Evolutionary conservation across 179 eudicot species (phyloP), one percentile per base, ranked within the genome.

Genomic region (Beta corolliflora): DNA sequence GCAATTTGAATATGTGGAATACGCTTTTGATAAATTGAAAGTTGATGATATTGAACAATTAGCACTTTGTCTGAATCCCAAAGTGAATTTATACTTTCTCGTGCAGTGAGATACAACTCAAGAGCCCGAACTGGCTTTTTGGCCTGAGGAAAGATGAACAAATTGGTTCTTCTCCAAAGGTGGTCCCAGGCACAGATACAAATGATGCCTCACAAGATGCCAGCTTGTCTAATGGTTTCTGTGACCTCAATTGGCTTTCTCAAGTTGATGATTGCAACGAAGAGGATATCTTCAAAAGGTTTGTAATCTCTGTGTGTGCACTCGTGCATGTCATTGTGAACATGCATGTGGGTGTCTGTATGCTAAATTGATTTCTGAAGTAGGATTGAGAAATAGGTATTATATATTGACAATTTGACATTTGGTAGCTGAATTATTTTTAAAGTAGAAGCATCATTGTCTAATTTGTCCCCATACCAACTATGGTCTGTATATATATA

Each of bases 41-140:
- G 19, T 54, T 68, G 63, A 67, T 76, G 29, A 55, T 72, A 18
- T 55, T 36, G 41, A 36, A 69, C 56, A 29, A 18, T 65, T 29
- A 6, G 14, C 53, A 53, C 45, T 45, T 29, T 75, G 21, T 54
- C 44, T 61, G 77, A 48, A 54, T 59, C 41, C 9, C 11, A 44
- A 80, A 25, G 46, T 71, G 73, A 45, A 50, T 54, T 44, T 53
- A 21, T 23, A 12, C 66, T 77, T 71, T 58, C n/a, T 55, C 66
- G 58, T 77, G 88, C 92, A 96, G 99, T 77, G 98, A 96, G 89
- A 92, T 96, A 85, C 99, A 96, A 79, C 97, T 96, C 60, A 96
- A 90, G 83, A 96, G 93, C 83, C 99, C 99, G 48, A 93, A 96
- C 80, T 96, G 99, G 98, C 92, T 96, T 78, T 96, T 94, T 84